Conservation (phyloP, 148 eudicot genomes). For the Limonium bicolor region DNA sequence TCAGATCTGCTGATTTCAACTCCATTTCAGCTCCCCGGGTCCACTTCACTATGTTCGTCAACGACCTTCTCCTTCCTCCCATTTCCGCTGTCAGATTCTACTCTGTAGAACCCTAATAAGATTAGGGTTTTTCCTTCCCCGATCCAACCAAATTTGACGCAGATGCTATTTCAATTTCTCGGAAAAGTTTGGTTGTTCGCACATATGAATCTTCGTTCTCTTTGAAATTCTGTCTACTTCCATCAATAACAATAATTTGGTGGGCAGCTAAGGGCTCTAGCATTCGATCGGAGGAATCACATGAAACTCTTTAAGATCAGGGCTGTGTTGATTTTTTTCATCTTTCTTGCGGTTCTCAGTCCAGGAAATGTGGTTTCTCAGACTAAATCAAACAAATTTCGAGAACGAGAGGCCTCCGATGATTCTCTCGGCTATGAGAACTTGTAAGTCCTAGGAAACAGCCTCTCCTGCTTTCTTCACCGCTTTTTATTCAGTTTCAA, state of each 20-base stretch:
- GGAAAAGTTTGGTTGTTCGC: neutral
- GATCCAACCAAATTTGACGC: neutral
- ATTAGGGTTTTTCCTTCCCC: neutral
- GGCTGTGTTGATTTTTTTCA: slow-evolving; percentile 12
- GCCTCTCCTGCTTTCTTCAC: neutral
- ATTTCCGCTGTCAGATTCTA: neutral
- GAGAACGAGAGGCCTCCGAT: slow-evolving; percentile 74
- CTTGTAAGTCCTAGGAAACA: slow-evolving; percentile 27
- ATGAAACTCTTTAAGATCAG: slow-evolving; percentile 21
- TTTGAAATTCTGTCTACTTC: neutral
- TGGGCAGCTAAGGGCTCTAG: too few relatives aligned
- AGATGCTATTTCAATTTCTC: neutral
- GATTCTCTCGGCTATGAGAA: slow-evolving; percentile 61
- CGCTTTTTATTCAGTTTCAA: neutral
- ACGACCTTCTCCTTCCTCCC: neutral
- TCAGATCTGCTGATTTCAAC: too few relatives aligned
- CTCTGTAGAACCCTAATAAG: neutral
- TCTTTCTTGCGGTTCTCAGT: slow-evolving; percentile 15
- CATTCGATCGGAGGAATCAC: too few relatives aligned
- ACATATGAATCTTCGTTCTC: neutral
- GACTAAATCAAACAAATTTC: slow-evolving; percentile 51
- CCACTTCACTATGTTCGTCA: too few relatives aligned
- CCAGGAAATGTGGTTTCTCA: slow-evolving; percentile 18
- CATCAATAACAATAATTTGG: neutral
- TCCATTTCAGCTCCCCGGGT: too few relatives aligned